phyloP scores from a whole-genome alignment of 2,329 filamentous ascomycete genomes.

The Sporothrix variecibatus region DNA sequence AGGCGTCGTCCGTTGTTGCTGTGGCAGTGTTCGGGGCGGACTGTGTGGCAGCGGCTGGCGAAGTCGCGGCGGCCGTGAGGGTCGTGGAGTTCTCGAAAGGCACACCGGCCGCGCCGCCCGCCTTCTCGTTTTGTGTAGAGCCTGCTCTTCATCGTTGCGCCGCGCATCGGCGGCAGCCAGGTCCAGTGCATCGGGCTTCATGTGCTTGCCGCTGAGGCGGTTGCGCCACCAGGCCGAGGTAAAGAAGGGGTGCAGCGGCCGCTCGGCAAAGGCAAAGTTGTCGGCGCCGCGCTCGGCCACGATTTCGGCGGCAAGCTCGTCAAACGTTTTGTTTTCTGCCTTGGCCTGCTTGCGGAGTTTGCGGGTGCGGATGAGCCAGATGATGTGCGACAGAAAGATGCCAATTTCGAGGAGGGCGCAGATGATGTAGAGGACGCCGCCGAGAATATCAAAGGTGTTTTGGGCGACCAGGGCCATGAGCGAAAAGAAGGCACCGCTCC shows the following conservation, averaged over 20 bases:
- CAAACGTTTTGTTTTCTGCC: conserved; percentile 53
- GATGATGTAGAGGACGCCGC: conserved; percentile 61
- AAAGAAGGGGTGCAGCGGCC: conserved; percentile 29
- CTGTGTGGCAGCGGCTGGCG: neutral
- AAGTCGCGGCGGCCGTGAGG: neutral
- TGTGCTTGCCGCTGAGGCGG: neutral
- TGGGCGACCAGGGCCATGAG: conserved; percentile 64
- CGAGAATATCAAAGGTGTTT: conserved; percentile 61
- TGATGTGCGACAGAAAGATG: conserved; percentile 60
- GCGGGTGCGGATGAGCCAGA: conserved; percentile 60
- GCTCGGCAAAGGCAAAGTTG: conserved; percentile 43
- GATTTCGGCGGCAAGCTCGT: conserved; percentile 50
- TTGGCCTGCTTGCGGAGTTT: conserved; percentile 55
- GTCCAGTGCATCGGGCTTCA: neutral
- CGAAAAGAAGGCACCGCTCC: conserved; percentile 62
- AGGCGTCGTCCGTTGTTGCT: neutral
- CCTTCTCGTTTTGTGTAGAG: neutral
- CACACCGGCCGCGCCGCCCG: neutral
- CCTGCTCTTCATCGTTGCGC: neutral
- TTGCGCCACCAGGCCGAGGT: conserved; percentile 21
- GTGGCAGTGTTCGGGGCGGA: neutral
- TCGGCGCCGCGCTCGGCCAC: conserved; percentile 35
- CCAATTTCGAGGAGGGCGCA: conserved; percentile 60
- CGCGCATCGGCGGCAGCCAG: neutral
- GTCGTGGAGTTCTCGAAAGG: neutral